Percentiles rank a stretch among this genome's conserved stretches.
Evolutionary conservation across 1,139 yeast species (phyloP).

Genomic region (Hyphopichia buzzinii): DNA sequence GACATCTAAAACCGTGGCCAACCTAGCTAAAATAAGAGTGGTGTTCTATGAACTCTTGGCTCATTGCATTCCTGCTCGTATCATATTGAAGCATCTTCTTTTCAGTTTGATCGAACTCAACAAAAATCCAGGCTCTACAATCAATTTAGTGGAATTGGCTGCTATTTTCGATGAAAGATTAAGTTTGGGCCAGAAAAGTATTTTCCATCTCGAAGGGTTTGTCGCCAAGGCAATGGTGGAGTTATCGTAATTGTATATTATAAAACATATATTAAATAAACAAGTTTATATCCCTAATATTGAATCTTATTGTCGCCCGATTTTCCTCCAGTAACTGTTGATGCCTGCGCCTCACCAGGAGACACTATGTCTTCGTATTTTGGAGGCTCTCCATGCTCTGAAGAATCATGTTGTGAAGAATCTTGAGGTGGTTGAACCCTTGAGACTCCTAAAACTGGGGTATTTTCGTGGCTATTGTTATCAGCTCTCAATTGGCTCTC

Average conservation of each 20-base stretch:
- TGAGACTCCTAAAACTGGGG: conserved; percentile 1
- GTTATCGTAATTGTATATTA: conserved; percentile 20
- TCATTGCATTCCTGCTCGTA: conserved; percentile 88
- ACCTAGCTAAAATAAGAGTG: conserved; percentile 70
- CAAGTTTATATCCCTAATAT: conserved; percentile 9
- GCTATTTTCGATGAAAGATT: conserved; percentile 84
- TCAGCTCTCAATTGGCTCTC: conserved; percentile 3
- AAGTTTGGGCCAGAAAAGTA: conserved; percentile 81
- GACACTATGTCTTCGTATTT: conserved; percentile 26
- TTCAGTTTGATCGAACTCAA: conserved; percentile 51
- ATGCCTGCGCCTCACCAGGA: conserved; percentile 5
- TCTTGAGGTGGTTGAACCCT: conserved; percentile 2
- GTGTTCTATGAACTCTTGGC: conserved; percentile 80
- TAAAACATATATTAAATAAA: no score
- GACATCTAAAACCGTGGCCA: conserved; percentile 65
- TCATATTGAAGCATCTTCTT: conserved; percentile 67
- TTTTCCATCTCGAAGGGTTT: conserved; percentile 93
- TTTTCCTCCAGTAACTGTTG: conserved; percentile 13
- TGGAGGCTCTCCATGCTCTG: conserved; percentile 21
- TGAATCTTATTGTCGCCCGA: conserved; percentile 35
- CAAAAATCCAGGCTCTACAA: conserved; percentile 26
- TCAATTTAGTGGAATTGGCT: conserved; percentile 59
- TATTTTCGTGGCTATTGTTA: background rate
- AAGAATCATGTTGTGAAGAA: background rate
- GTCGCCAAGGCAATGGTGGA: conserved; percentile 82